Conservation (phyloP, 441 rosid genomes). For the Capsella rubella region DNA sequence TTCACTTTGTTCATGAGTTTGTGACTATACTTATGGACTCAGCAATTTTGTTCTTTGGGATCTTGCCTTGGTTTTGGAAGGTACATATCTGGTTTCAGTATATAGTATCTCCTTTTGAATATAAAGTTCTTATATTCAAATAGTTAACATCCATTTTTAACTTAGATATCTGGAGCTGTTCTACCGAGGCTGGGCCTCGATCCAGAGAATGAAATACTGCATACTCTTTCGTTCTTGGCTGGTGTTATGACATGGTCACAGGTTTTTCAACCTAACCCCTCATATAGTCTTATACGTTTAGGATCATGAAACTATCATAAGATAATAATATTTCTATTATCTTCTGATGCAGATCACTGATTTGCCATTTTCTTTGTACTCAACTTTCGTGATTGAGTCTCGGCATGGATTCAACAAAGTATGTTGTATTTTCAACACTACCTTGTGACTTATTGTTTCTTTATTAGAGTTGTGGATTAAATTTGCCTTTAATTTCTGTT, state of each 20-base stretch:
- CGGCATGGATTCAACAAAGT: conserved; percentile 99
- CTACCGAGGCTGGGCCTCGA: conserved; percentile 67
- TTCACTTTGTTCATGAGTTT: conserved; percentile 87
- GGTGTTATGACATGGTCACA: conserved; percentile 96
- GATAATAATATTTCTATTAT: conserved; percentile 29
- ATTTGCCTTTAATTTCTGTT: conserved; percentile 14
- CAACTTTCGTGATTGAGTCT: conserved; percentile 93
- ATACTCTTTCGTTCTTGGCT: conserved; percentile 91
- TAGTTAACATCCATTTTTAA: conserved; percentile 19
- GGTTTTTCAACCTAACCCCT: conserved; percentile 53
- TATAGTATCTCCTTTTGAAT: conserved; percentile 22
- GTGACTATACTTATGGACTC: conserved; percentile 91
- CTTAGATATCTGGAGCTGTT: conserved; percentile 79
- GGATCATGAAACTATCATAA: neutral
- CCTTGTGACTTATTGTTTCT: conserved; percentile 23
- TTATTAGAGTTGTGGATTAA: neutral
- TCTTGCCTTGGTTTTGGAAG: conserved; percentile 99
- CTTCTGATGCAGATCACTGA: conserved; percentile 83
- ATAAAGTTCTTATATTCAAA: neutral
- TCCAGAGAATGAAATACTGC: conserved; percentile 84
- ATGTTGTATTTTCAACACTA: conserved; percentile 35
- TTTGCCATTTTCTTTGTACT: conserved; percentile 92
- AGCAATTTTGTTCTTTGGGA: conserved; percentile 84
- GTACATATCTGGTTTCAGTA: conserved; percentile 48
- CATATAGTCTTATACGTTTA: neutral